phyloP scores from a whole-genome alignment of 148 eudicot species.

The Chenopodium suecicum region DNA sequence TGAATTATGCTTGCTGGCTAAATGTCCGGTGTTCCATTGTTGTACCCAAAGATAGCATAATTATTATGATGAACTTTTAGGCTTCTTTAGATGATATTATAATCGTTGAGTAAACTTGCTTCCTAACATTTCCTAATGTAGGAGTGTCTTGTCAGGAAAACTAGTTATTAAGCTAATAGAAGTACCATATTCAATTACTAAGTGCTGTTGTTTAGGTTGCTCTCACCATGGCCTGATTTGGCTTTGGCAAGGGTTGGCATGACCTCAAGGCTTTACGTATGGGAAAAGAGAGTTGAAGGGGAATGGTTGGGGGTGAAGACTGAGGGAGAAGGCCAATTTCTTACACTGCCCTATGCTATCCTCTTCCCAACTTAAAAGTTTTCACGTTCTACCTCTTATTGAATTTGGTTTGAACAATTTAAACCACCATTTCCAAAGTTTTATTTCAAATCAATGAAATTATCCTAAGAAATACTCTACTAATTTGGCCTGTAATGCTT shows the following conservation, averaged over 20 bases:
- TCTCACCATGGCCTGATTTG: not conserved
- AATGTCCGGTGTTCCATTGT: not conserved
- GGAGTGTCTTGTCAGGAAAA: not conserved
- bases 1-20: constrained; percentile 1
- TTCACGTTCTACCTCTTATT: not conserved
- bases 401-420: too few relatives aligned
- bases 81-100: not conserved
- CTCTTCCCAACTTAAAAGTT: not conserved
- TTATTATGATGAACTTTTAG: not conserved
- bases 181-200: not conserved
- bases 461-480: too few relatives aligned
- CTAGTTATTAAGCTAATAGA: not conserved
- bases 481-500: not conserved
- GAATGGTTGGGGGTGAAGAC: not conserved
- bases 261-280: not conserved
- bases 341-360: not conserved
- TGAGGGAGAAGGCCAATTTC: too few relatives aligned
- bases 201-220: not conserved
- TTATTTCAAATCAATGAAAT: too few relatives aligned
- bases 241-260: not conserved
- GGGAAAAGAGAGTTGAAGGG: not conserved
- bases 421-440: not conserved
- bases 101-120: not conserved
- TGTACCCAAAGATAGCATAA: not conserved
- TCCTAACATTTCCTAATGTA: not conserved